Base-by-base conservation (phyloP, 352 stramenopile genomes). In the Thalassiosira pacifica region DNA sequence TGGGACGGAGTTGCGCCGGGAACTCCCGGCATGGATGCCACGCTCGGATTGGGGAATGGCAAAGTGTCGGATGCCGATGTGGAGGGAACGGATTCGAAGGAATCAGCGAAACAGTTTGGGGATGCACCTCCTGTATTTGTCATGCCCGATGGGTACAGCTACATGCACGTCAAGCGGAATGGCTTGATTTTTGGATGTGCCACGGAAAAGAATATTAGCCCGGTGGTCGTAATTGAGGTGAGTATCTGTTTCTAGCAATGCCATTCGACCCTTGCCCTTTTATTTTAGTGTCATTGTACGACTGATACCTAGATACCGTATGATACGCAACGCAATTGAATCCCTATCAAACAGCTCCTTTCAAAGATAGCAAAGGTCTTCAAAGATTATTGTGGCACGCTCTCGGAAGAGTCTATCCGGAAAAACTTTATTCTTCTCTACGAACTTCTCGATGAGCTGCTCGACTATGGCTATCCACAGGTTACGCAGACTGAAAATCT, bases 341-440 rank as follows among this genome's bases (percentile, higher is more conserved):
- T 55, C 68, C 18, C 4, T 11, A 34, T 26, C 53, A 34, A 57
- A 53, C 34, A 79, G 87, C 84, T 95, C 8, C 79, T 95, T 1
- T 92, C 90, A 34, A 94, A 91, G 24, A 94, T 95, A 88, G 92
- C 92, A 60, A 98, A 98, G 86, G 97, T 99, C 45, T 99, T 99
- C 88, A 99, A 99, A 92, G 98, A 99, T 93, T 99, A 99, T 89
- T 99, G 98, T 89, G 98, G 98, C 29, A 97, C 98, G 37, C 91
- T 99, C 24, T 99, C 96, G 32, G 98, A 97, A 91, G 97, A 99
- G 90, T 97, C 97, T n/a, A 97, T 99, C 83, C 95, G 98, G 52
- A 99, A 99, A 95, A 99, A 99, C 90, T 99, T 99, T 82, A 98
- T 99, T 79, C 87, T 99, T 52, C 97, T 98, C 79, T 99, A 99